A percentile compares a stretch with the other conserved stretches of the same genome.
These are phyloP conservation scores for Rhinocladiella mackenziei DNA, from an alignment of 2,329 filamentous ascomycete species.

Conservation along the genomic window DNA sequence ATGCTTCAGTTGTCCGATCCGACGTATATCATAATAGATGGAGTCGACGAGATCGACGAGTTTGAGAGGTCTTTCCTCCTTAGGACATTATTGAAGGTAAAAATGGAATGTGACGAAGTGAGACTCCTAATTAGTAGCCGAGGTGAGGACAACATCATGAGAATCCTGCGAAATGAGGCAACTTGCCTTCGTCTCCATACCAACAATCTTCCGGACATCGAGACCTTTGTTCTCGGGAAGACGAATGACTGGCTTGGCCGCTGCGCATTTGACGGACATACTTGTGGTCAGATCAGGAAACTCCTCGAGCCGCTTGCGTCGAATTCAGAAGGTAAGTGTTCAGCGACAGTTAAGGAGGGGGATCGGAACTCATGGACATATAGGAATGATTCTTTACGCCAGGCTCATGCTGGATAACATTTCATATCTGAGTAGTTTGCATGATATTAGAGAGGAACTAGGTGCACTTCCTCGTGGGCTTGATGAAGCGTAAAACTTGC, in stretches of 20 bases:
- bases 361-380: not conserved
- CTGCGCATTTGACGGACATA: not conserved
- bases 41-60: constrained; percentile 4
- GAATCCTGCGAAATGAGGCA: not conserved
- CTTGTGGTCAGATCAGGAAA: not conserved
- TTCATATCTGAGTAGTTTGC: not conserved
- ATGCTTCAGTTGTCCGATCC: not conserved
- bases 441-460: not conserved
- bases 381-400: constrained; percentile 3
- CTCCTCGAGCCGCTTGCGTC: constrained; percentile 1
- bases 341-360: not conserved
- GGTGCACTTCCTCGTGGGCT: not conserved
- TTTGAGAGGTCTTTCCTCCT: not conserved
- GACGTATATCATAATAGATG: constrained; percentile 2
- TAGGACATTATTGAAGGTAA: not conserved
- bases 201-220: not conserved
- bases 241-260: not conserved
- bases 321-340: constrained; percentile 1
- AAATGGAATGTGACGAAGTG: not conserved
- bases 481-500: constrained; percentile 5
- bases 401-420: not conserved
- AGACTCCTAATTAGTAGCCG: constrained; percentile 1
- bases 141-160: not conserved
- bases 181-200: not conserved
- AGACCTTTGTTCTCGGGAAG: not conserved